A percentile compares a stretch with the other conserved stretches of the same genome.
phyloP scores from a whole-genome alignment of 129 eudicot species.

The Apium graveolens region DNA sequence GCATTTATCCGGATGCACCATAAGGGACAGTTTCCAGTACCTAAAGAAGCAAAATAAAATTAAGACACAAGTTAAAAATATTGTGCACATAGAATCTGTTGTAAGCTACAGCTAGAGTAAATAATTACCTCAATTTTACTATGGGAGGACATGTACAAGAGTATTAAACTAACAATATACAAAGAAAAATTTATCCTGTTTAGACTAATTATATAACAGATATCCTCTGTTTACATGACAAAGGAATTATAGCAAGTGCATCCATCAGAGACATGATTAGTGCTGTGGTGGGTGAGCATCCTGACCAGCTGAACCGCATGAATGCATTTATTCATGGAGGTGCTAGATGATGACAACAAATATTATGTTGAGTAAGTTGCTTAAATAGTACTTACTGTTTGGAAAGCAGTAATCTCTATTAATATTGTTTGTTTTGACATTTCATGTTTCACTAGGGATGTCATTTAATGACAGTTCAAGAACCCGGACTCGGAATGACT shows the following conservation, averaged over 20 bases:
- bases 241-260: conserved; percentile 86
- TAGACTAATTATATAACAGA: neutral
- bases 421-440: conserved; percentile 21
- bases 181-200: neutral
- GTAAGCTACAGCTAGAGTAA: neutral
- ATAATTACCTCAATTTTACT: neutral
- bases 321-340: conserved; percentile 95
- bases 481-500: neutral
- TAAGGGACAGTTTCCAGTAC: conserved; percentile 95
- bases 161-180: neutral
- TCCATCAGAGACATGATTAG: conserved; percentile 98
- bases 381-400: conserved; percentile 7
- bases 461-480: neutral
- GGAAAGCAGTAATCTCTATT: conserved; percentile 24
- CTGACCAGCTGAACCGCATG: conserved; percentile 84
- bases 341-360: conserved; percentile 49
- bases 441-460: neutral
- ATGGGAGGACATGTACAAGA: neutral
- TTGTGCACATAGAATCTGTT: neutral
- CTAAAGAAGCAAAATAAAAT: conserved; percentile 34
- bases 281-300: conserved; percentile 91
- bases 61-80: neutral
- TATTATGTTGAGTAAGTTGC: neutral
- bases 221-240: conserved; percentile 18
- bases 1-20: conserved; percentile 99